Evolutionary conservation across 2,329 filamentous ascomycete genomes (phyloP).

Genomic region (Huntiella savannae): DNA sequence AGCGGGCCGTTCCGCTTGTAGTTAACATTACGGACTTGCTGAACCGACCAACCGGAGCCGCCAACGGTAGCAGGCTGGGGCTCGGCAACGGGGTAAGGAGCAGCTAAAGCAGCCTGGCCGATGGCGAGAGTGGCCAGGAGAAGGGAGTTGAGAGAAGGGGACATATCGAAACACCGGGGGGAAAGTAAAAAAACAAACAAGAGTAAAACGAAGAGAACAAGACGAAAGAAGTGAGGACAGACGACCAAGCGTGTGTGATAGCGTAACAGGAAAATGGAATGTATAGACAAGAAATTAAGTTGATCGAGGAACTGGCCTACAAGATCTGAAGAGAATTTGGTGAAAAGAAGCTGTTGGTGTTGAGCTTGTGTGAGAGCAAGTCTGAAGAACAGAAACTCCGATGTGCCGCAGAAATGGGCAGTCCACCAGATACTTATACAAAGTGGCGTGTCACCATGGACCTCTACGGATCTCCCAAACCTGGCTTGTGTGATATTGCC

Average conservation of each 20-base stretch:
- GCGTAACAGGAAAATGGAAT: not conserved
- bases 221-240: not conserved
- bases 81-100: constrained; percentile 3
- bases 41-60: constrained; percentile 15
- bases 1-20: constrained; percentile 19
- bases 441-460: too few species aligned
- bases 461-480: too few species aligned
- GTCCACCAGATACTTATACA: too few species aligned
- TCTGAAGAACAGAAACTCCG: not conserved
- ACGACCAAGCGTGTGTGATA: not conserved
- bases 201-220: not conserved
- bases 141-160: constrained; percentile 9
- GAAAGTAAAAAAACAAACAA: not conserved
- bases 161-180: constrained; percentile 3
- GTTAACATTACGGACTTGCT: constrained; percentile 21
- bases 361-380: constrained; percentile 2
- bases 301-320: constrained; percentile 18
- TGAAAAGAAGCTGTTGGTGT: not conserved
- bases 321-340: constrained; percentile 1
- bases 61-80: not conserved
- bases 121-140: constrained; percentile 14
- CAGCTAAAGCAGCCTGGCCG: constrained; percentile 13
- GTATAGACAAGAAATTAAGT: constrained; percentile 18
- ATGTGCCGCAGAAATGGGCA: too few species aligned
- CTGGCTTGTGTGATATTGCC: too few species aligned